phyloP scores from a whole-genome alignment of 768 basidiomycete genomes.

The Suillus paluster region DNA sequence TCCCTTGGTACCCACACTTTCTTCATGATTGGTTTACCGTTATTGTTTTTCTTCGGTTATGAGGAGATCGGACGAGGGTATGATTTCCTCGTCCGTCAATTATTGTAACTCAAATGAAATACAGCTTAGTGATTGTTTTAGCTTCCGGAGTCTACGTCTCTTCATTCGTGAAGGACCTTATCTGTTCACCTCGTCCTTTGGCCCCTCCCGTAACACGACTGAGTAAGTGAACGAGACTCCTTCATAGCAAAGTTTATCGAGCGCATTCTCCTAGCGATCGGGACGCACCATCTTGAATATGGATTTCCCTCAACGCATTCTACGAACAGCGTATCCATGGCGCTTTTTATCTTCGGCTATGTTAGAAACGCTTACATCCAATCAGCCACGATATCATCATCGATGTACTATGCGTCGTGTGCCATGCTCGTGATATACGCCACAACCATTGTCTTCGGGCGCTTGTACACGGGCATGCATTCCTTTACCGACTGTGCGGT shows the following conservation, averaged over 20 bases:
- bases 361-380: slow-evolving; percentile 53
- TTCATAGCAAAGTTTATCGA: slow-evolving; percentile 1
- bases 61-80: slow-evolving; percentile 74
- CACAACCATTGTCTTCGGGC: slow-evolving; percentile 76
- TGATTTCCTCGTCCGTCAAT: slow-evolving; percentile 8
- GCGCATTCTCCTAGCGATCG: slow-evolving; percentile 55
- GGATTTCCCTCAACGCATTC: slow-evolving; percentile 97
- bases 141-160: slow-evolving; percentile 85
- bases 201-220: slow-evolving; percentile 90
- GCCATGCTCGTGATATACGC: slow-evolving; percentile 59
- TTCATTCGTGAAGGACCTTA: slow-evolving; percentile 86
- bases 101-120: slow-evolving; percentile 15
- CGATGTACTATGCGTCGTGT: slow-evolving; percentile 47
- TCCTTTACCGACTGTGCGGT: slow-evolving; percentile 74
- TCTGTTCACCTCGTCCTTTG: slow-evolving; percentile 90
- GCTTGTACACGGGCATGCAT: slow-evolving; percentile 90
- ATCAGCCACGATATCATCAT: slow-evolving; percentile 47
- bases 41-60: slow-evolving; percentile 89
- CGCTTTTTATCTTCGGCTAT: slow-evolving; percentile 73
- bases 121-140: slow-evolving; percentile 69
- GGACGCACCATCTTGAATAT: slow-evolving; percentile 85
- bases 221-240: slow-evolving; percentile 51
- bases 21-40: slow-evolving; percentile 89
- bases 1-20: slow-evolving; percentile 87
- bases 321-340: slow-evolving; percentile 89